Percentiles rank a stretch among this genome's conserved stretches.
Evolutionary conservation across 106 monocot genomes (phyloP).

Genomic region (Iris macrosiphon): DNA sequence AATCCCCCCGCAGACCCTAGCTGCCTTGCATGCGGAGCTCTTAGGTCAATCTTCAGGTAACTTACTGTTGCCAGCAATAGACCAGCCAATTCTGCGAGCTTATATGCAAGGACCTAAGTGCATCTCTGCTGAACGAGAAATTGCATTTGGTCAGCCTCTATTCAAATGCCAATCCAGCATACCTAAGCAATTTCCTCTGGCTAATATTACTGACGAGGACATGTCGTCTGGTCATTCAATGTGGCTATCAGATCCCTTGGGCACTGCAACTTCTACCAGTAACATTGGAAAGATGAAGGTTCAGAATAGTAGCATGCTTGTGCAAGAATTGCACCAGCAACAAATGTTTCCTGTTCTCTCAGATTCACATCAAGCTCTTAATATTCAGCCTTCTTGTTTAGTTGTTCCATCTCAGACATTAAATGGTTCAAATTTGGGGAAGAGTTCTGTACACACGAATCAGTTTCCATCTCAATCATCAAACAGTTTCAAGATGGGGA

Average conservation of each 20-base stretch:
- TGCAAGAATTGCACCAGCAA: slow-evolving; percentile 54
- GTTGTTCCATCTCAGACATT: slow-evolving; percentile 48
- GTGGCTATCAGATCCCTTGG: slow-evolving; percentile 49
- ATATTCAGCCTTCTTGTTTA: slow-evolving; percentile 69
- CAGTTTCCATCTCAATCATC: slow-evolving; percentile 23
- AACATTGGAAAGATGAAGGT: slow-evolving; percentile 15
- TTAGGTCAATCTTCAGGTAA: slow-evolving; percentile 40
- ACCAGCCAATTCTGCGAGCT: slow-evolving; percentile 23
- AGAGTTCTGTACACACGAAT: slow-evolving; percentile 26
- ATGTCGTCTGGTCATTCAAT: slow-evolving; percentile 38
- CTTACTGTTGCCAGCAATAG: slow-evolving; percentile 25
- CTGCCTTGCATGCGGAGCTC: slow-evolving; percentile 66
- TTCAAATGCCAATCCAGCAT: slow-evolving; percentile 38
- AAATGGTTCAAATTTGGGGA: slow-evolving; percentile 26
- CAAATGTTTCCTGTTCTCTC: slow-evolving; percentile 17
- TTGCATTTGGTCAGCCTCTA: slow-evolving; percentile 50
- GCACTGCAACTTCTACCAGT: slow-evolving; percentile 8
- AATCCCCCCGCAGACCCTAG: slow-evolving; percentile 70
- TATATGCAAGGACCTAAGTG: slow-evolving; percentile 30
- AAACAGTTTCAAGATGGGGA: slow-evolving; percentile 18
- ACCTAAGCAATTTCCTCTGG: slow-evolving; percentile 32
- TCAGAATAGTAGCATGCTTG: slow-evolving; percentile 32
- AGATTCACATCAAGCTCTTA: slow-evolving; percentile 33
- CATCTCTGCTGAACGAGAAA: slow-evolving; percentile 31
- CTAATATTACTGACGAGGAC: slow-evolving; percentile 22